A percentile compares a stretch with the other conserved stretches of the same genome.
Evolutionary conservation across 2,329 filamentous ascomycete genomes (phyloP).

Genomic region (Colletotrichum neosansevieriae): DNA sequence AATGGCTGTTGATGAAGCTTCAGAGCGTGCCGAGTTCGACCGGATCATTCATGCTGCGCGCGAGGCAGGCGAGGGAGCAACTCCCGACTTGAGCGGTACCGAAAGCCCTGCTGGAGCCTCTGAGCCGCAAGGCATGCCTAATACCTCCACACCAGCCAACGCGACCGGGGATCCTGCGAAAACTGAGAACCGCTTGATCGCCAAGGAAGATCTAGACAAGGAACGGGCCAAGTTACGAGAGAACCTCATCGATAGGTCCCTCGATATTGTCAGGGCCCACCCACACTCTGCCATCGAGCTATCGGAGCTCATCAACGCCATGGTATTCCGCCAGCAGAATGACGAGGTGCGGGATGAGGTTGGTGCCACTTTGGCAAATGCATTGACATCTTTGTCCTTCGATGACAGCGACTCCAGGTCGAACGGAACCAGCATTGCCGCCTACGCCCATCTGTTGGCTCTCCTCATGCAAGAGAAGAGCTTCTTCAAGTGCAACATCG

Average conservation of each 20-base stretch:
- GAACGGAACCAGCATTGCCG: constrained; percentile 75
- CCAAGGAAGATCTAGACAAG: constrained; percentile 83
- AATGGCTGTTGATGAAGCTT: constrained; percentile 49
- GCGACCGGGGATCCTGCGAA: constrained; percentile 45
- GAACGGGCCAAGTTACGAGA: constrained; percentile 79
- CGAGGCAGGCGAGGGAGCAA: constrained; percentile 43
- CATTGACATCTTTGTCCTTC: constrained; percentile 76
- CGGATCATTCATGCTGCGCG: constrained; percentile 43
- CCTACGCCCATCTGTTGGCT: constrained; percentile 92
- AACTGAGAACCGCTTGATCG: constrained; percentile 51
- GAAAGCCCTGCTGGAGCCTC: constrained; percentile 14
- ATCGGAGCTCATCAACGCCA: constrained; percentile 84
- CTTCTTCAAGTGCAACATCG: constrained; percentile 83
- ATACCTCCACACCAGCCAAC: constrained; percentile 42
- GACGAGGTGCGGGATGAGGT: constrained; percentile 75
- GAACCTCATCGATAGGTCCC: constrained; percentile 86
- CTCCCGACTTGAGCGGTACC: constrained; percentile 43
- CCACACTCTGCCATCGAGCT: constrained; percentile 91
- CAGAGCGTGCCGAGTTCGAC: constrained; percentile 44
- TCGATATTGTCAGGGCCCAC: constrained; percentile 91
- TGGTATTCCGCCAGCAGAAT: constrained; percentile 70
- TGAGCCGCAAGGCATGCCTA: constrained; percentile 20
- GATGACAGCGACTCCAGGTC: constrained; percentile 75
- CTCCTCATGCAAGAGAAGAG: constrained; percentile 84
- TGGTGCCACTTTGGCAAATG: constrained; percentile 84